Base-by-base conservation (phyloP, 345 rosid genomes). In the Gossypium herbaceum region DNA sequence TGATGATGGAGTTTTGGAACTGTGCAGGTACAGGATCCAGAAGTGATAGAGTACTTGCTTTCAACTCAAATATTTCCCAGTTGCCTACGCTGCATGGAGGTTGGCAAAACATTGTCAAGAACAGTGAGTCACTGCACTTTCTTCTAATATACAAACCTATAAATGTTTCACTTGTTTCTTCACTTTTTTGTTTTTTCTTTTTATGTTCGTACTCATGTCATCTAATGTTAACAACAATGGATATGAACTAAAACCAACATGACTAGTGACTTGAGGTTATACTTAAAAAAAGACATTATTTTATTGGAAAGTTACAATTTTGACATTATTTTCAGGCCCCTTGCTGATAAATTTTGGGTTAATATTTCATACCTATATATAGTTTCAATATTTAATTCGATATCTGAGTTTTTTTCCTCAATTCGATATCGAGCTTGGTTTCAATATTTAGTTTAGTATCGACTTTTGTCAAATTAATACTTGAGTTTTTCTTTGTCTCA, bases 51-150 rank as follows among this genome's bases (percentile, higher is more conserved):
- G 22, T 79, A 44, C 77, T 91, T 88, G 66, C 82, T 90, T 17
- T 45, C 55, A 17, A 73, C 78, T 75, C 76, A 83, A 45, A 25
- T 81, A 66, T 76, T 90, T 77, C 91, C 92, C 58, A 29, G 69
- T 77, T 84, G 88, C 78, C 79, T 92, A 24, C 63, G 76, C 59
- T 74, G 86, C 78, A 86, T 88, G 84, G 87, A 85, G 71, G n/a
- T 80, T 59, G 90, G 93, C 71, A 67, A 20, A 60, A 82, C 71
- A 66, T 68, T 83, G 69, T 78, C 90, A 52, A 84, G 85, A 83
- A 85, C 87, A 34, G 93, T 87, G 75, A 86, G 90, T 81, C 60
- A 43, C 73, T 34, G 25, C 45, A 39, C 27, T 64, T 51, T 41
- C n/a, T 34, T 47, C 24, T 54, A 57, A 15, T 25, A 25, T 61